A percentile compares a stretch with the other conserved stretches of the same genome.
These are phyloP conservation scores for Candida tammaniensis DNA, from an alignment of 805 yeast species.

Conservation along the genomic window DNA sequence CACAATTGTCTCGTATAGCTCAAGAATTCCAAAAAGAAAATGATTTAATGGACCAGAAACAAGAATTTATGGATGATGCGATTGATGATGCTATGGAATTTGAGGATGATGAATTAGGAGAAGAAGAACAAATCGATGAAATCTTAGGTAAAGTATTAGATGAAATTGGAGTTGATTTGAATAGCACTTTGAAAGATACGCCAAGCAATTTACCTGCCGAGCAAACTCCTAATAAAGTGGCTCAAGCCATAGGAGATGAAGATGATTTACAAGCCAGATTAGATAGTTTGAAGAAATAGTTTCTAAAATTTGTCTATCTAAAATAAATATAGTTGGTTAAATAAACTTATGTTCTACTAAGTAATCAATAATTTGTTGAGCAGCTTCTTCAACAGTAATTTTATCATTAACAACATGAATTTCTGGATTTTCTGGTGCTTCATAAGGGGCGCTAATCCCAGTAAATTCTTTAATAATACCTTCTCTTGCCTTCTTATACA, in stretches of 20 bases:
- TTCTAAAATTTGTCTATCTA: slow-evolving; percentile 1
- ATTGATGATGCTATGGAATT: slow-evolving; percentile 95
- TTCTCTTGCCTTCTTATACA: slow-evolving; percentile 94
- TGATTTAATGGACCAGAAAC: slow-evolving; percentile 97
- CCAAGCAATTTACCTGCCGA: slow-evolving; percentile 45
- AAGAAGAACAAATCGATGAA: slow-evolving; percentile 88
- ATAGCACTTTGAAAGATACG: slow-evolving; percentile 44
- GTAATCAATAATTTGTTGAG: slow-evolving; percentile 66
- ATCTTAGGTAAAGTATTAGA: slow-evolving; percentile 89
- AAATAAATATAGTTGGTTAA: slow-evolving; percentile 7
- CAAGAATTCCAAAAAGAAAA: slow-evolving; percentile 94
- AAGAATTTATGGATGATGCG: slow-evolving; percentile 98
- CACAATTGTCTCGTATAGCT: slow-evolving; percentile 82
- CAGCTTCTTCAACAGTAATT: slow-evolving; percentile 76
- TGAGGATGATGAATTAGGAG: slow-evolving; percentile 68
- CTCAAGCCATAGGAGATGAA: slow-evolving; percentile 61
- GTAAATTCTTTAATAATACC: slow-evolving; percentile 93
- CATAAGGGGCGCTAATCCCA: slow-evolving; percentile 94
- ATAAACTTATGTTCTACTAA: slow-evolving; percentile 50
- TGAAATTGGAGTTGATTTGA: slow-evolving; percentile 90
- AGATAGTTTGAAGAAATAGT: slow-evolving; percentile 67
- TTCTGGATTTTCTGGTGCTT: slow-evolving; percentile 85
- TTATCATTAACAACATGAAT: slow-evolving; percentile 68
- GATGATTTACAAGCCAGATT: slow-evolving; percentile 88
- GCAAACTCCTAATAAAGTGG: slow-evolving; percentile 37